These are phyloP conservation scores for Colletotrichum falcatum DNA, from an alignment of 2,329 filamentous ascomycete genomes.

Conservation along the genomic window DNA sequence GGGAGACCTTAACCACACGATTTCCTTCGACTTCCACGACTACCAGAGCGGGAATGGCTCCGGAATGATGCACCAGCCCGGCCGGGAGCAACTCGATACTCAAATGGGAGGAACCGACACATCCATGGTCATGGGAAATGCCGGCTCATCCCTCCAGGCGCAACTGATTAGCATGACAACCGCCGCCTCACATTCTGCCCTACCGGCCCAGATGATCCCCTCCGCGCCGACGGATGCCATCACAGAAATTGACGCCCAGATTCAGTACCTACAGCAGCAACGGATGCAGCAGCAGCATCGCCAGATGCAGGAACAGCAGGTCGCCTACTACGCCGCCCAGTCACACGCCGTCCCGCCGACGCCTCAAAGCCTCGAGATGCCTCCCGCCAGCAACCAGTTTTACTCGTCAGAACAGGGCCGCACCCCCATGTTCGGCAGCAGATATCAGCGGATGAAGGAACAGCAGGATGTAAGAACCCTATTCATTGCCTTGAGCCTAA, in stretches of 20 bases:
- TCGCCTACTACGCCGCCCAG: slow-evolving; percentile 59
- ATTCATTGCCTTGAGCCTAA: background rate
- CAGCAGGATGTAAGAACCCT: slow-evolving; percentile 70
- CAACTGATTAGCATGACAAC: slow-evolving; percentile 63
- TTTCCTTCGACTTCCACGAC: slow-evolving; percentile 71
- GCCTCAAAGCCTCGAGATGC: slow-evolving; percentile 83
- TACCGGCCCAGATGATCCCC: slow-evolving; percentile 60
- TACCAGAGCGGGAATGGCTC: slow-evolving; percentile 58
- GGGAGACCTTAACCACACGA: slow-evolving; percentile 62
- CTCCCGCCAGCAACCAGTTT: slow-evolving; percentile 68
- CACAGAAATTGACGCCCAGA: slow-evolving; percentile 72
- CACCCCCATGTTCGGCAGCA: slow-evolving; percentile 71
- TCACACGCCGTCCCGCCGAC: slow-evolving; percentile 79
- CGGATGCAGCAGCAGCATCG: slow-evolving; percentile 71
- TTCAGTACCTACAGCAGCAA: slow-evolving; percentile 74
- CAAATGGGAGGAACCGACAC: slow-evolving; percentile 61
- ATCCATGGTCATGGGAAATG: slow-evolving; percentile 50
- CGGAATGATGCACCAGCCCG: slow-evolving; percentile 54
- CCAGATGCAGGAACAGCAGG: slow-evolving; percentile 67
- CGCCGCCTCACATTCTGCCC: slow-evolving; percentile 57
- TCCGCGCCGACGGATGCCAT: slow-evolving; percentile 65
- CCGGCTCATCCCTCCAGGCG: slow-evolving; percentile 48
- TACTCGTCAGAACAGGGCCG: slow-evolving; percentile 70
- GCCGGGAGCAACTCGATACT: slow-evolving; percentile 60
- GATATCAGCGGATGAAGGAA: slow-evolving; percentile 75